Evolutionary conservation across 2,329 filamentous ascomycete species (phyloP).

Genomic region (Colletotrichum destructivum): DNA sequence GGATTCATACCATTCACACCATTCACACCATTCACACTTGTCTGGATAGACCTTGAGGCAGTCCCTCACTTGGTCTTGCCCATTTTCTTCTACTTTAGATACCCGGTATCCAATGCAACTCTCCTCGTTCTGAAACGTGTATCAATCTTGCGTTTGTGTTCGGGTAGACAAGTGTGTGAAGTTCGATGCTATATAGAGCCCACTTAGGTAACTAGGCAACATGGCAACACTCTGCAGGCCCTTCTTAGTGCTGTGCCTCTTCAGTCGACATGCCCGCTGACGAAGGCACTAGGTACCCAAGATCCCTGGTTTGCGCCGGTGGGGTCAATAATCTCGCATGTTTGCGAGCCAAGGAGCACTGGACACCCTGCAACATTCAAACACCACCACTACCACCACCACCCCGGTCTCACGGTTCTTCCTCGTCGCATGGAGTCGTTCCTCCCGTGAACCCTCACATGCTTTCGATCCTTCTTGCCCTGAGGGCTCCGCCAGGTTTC

Average conservation of each 20-base stretch:
- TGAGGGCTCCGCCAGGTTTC: too few species aligned
- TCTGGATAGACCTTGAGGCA: slow-evolving; percentile 28
- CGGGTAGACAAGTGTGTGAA: neutral
- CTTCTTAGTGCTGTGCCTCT: neutral
- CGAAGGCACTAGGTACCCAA: neutral
- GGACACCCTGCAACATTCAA: neutral
- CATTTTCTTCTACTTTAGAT: slow-evolving; percentile 12
- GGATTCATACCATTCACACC: too few species aligned
- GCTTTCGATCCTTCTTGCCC: neutral
- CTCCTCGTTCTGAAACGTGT: neutral
- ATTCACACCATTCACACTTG: neutral
- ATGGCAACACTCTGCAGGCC: too few species aligned
- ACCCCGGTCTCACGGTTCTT: neutral
- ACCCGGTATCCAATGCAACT: slow-evolving; percentile 29
- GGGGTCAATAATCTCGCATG: neutral
- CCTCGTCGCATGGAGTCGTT: neutral
- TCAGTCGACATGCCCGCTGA: neutral
- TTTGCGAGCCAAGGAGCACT: too few species aligned
- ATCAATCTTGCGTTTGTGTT: neutral
- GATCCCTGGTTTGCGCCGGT: neutral
- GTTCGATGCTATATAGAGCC: neutral
- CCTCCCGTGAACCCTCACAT: neutral
- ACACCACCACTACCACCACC: neutral
- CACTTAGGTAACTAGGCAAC: neutral
- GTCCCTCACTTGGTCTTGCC: neutral